Evolutionary conservation across 23 red algal species (phyloP), one percentile per base, ranked within the genome.

Genomic region (Cyanidiococcus yangmingshanensis): DNA sequence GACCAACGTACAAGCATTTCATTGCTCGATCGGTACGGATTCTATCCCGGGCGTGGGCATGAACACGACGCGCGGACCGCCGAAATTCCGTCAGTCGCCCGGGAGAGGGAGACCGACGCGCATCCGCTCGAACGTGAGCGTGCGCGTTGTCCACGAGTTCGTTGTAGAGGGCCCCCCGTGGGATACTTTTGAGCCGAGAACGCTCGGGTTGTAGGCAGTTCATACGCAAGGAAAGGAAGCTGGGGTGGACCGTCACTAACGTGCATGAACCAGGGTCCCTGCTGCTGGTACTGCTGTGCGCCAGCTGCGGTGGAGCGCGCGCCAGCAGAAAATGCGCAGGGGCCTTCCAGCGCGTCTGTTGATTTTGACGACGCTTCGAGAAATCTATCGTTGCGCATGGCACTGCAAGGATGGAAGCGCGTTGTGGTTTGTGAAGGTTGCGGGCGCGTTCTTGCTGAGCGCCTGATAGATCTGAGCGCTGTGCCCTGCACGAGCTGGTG

Each of bases 401-500:
- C 21, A 15, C 45, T 54, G 45, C 7, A 15, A 21, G 21, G 21
- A 7, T 54, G 45, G 63, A 32, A 29, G 7, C 63, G 63, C 3
- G n/a, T 30, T 25, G 63, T 71, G 7, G n/a, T 25, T 35, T 71
- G 63, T 30, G 27, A 7, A 35, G n/a, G 63, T 30, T 71, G 63
- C 32, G 16, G 32, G 27, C 63, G 63, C 3, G 63, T 71, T 25
- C n/a, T 71, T 7, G 63, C 21, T 7, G 63, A 71, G 63, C 63
- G 63, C 3, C 3, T 71, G 7, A 30, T 71, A 27, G 21, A 25
- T 29, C n/a, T 71, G 12, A 3, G n/a, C 63, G 63, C 15, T 3
- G 63, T 30, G n/a, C n/a, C 32, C 3, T 71, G 63, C 32, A 71
- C 63, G 27, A 71, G 21, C 7, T 71, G 21, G 63, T 71, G 63